These are phyloP conservation scores for Yarrowia sp. DNA, from an alignment of 805 yeast species.

Conservation along the genomic window DNA sequence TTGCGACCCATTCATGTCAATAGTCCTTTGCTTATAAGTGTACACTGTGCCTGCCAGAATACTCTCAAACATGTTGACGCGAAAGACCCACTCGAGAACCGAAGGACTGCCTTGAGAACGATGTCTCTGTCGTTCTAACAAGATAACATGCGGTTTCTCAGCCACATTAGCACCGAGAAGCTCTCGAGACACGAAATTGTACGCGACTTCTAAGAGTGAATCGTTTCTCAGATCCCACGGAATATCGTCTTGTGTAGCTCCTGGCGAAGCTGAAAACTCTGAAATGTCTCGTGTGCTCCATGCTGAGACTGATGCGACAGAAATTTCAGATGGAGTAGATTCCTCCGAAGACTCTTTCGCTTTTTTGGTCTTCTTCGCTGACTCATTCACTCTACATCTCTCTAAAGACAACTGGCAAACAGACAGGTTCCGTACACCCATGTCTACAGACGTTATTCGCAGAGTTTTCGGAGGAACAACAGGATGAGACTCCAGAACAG, in stretches of 20 bases:
- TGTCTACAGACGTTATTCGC: background rate
- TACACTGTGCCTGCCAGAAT: background rate
- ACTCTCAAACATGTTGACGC: conserved; percentile 24
- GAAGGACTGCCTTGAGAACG: conserved; percentile 7
- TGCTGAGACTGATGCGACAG: background rate
- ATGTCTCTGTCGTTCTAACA: conserved; percentile 5
- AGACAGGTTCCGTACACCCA: conserved; percentile 15
- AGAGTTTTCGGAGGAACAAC: background rate
- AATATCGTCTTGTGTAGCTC: background rate
- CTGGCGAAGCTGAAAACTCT: background rate
- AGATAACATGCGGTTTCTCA: background rate
- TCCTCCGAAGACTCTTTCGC: too few species aligned
- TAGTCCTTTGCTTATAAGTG: background rate
- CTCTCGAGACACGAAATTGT: background rate
- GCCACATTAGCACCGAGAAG: background rate
- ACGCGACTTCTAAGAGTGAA: conserved; percentile 7
- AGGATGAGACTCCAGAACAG: background rate
- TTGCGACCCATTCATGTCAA: background rate
- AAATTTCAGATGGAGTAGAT: background rate
- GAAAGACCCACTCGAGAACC: conserved; percentile 19
- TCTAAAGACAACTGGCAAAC: background rate
- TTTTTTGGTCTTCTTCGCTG: too few species aligned
- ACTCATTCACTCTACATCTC: background rate
- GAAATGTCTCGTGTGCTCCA: conserved; percentile 10
- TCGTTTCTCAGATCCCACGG: conserved; percentile 16